phyloP scores from a whole-genome alignment of 2,329 filamentous ascomycete species.

The Aspergillus phoenicis region DNA sequence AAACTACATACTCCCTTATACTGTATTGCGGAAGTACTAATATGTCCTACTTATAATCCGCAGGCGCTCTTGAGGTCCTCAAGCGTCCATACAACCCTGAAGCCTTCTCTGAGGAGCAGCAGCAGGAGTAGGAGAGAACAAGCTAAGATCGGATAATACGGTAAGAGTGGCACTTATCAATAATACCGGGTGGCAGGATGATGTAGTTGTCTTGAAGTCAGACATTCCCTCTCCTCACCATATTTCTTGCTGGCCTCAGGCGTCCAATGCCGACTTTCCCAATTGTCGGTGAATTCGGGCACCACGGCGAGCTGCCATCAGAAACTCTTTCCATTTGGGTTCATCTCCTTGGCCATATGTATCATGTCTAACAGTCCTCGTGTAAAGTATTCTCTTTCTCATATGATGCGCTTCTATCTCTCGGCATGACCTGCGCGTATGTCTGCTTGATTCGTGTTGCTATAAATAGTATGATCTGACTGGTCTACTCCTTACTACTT shows the following conservation, averaged over 20 bases:
- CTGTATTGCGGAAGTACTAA: conserved; percentile 2
- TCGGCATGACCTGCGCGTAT: not conserved
- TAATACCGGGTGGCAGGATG: not conserved
- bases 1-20: not conserved
- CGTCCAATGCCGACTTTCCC: not conserved
- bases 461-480: not conserved
- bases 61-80: conserved; percentile 40
- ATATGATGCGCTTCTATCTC: not conserved
- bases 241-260: not conserved
- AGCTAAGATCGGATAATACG: not conserved
- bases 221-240: not conserved
- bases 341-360: not conserved
- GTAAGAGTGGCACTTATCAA: too few species aligned
- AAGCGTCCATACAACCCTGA: conserved; percentile 28
- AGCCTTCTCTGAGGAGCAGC: conserved; percentile 12
- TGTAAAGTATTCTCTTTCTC: not conserved
- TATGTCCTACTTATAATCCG: not conserved
- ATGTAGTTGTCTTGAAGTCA: not conserved
- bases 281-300: not conserved
- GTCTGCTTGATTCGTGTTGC: not conserved
- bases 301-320: not conserved
- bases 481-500: not conserved
- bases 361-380: not conserved
- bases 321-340: not conserved
- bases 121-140: not conserved